Percentiles rank a stretch among this genome's conserved stretches.
Conservation (phyloP, 83 land plant genomes). For the Isoetes engelmannii region DNA sequence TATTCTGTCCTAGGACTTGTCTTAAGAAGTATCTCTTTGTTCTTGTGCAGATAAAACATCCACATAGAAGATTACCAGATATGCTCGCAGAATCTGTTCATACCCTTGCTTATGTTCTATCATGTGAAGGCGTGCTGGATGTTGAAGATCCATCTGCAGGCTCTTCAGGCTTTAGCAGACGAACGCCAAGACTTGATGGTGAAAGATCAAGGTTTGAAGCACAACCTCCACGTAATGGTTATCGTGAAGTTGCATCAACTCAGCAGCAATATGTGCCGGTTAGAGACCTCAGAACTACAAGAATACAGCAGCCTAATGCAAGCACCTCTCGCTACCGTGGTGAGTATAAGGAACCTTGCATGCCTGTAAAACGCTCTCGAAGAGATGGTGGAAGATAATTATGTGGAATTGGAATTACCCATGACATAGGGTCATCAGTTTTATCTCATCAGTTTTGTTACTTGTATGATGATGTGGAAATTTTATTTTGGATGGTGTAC, state of each 20-base stretch:
- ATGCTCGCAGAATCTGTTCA: conserved; percentile 56
- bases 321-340: too few species aligned
- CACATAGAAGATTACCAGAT: conserved; percentile 51
- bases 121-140: conserved; percentile 51
- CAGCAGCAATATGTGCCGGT: conserved; percentile 20
- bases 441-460: too few species aligned
- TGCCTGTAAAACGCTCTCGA: too few species aligned
- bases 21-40: neutral
- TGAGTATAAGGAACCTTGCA: too few species aligned
- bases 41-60: conserved; percentile 51
- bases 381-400: too few species aligned
- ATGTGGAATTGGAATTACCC: too few species aligned
- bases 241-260: neutral
- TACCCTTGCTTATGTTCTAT: conserved; percentile 63
- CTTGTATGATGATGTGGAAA: too few species aligned
- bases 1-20: neutral
- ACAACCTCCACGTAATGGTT: conserved; percentile 1
- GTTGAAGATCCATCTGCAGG: neutral
- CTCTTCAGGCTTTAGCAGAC: neutral
- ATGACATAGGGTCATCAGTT: too few species aligned
- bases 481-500: too few species aligned
- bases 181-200: neutral
- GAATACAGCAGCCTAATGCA: too few species aligned
- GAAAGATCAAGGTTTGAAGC: neutral
- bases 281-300: conserved; percentile 14